A percentile compares a stretch with the other conserved stretches of the same genome.
Evolutionary conservation across 257 asterid species (phyloP).

Genomic region (Jacaranda copaia): DNA sequence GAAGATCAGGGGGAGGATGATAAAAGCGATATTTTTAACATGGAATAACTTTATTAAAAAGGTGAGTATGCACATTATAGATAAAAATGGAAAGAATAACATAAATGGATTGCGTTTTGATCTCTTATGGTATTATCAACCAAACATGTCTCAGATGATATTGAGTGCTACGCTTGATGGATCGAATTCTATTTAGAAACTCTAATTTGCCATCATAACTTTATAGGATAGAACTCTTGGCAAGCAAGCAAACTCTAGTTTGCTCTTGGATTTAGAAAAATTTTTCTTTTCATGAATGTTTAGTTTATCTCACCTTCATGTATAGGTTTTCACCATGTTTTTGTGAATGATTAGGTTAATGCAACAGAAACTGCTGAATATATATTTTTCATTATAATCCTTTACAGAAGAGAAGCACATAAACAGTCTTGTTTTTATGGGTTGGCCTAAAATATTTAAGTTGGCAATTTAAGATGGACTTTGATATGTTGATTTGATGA

Average conservation of each 20-base stretch:
- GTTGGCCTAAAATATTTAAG: background rate
- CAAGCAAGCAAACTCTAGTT: too few relatives aligned
- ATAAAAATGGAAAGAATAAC: background rate
- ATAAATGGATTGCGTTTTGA: background rate
- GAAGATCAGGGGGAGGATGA: background rate
- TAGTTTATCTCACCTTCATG: background rate
- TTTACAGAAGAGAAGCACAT: background rate
- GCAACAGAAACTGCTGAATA: background rate
- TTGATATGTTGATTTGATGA: background rate
- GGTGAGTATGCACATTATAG: background rate
- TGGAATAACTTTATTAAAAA: background rate
- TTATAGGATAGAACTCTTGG: too few relatives aligned
- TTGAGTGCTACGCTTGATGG: background rate
- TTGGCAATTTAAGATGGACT: background rate
- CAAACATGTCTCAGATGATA: background rate
- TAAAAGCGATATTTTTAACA: background rate
- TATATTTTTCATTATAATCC: background rate
- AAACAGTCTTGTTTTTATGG: background rate
- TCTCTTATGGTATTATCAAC: background rate
- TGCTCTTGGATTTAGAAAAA: too few relatives aligned
- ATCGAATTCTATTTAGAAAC: background rate
- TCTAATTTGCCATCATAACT: too few relatives aligned
- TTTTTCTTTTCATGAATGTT: too few relatives aligned
- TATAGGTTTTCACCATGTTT: background rate
- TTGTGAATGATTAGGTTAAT: background rate